These are phyloP conservation scores for Flaveria bidentis DNA, from an alignment of 129 eudicot species.

Conservation along the genomic window DNA sequence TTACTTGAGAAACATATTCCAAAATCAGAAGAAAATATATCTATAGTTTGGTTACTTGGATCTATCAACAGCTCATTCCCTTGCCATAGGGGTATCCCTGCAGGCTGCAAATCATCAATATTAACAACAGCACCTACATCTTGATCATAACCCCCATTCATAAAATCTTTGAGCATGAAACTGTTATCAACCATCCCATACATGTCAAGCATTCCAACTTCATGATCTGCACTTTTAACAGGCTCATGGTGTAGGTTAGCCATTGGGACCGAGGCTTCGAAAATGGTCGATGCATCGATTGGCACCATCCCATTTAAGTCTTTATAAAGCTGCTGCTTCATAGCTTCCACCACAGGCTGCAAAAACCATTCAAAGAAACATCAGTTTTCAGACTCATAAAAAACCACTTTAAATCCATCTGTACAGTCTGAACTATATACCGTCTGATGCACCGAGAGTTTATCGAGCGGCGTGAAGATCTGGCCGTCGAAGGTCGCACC, in stretches of 20 bases:
- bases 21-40: constrained; percentile 31
- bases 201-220: constrained; percentile 24
- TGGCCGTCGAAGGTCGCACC: constrained; percentile 63
- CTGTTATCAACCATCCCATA: constrained; percentile 27
- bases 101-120: constrained; percentile 18
- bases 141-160: constrained; percentile 9
- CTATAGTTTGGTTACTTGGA: constrained; percentile 27
- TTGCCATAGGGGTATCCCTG: constrained; percentile 31
- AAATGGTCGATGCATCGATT: constrained; percentile 29
- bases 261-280: constrained; percentile 37
- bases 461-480: constrained; percentile 41
- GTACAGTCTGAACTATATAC: constrained; percentile 32
- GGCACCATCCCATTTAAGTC: constrained; percentile 36
- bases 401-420: not conserved
- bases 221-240: constrained; percentile 21
- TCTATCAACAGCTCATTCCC: constrained; percentile 22
- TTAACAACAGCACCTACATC: constrained; percentile 10
- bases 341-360: constrained; percentile 55
- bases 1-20: constrained; percentile 29
- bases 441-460: constrained; percentile 51
- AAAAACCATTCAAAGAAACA: constrained; percentile 22
- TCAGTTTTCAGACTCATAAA: constrained; percentile 4
- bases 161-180: constrained; percentile 22
- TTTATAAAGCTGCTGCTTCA: constrained; percentile 46
- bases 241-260: constrained; percentile 27